Conservation (phyloP, 2,329 filamentous ascomycete genomes). For the Pseudogymnoascus sp. region DNA sequence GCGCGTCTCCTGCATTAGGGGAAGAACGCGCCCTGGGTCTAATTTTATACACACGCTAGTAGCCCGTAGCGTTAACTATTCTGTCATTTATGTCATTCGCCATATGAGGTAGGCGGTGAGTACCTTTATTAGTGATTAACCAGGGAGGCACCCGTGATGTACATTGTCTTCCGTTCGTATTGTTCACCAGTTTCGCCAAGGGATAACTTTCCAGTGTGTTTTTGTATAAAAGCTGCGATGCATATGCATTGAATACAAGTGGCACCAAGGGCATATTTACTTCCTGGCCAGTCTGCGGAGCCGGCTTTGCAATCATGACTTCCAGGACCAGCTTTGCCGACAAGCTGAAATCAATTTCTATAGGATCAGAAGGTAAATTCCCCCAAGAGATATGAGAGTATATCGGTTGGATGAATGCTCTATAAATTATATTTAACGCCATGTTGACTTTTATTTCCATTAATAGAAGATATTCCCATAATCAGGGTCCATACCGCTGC, state of each 20-base stretch:
- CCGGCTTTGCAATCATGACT: neutral
- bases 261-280: neutral
- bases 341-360: neutral
- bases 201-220: neutral
- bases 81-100: neutral
- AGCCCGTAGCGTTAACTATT: neutral
- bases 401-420: neutral
- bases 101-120: neutral
- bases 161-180: neutral
- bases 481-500: neutral
- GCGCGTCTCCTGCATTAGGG: constrained; percentile 3
- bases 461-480: neutral
- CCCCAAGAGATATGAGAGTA: neutral
- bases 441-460: neutral
- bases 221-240: neutral
- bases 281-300: neutral
- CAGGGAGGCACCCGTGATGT: neutral
- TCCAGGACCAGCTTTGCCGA: neutral
- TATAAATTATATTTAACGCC: neutral
- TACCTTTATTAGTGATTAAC: neutral
- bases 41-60: constrained; percentile 7
- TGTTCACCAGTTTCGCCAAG: neutral
- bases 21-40: neutral
- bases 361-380: neutral
- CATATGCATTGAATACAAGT: neutral